phyloP scores from a whole-genome alignment of 805 yeast genomes.

The Yamadazyma takamatsuzukensis region DNA sequence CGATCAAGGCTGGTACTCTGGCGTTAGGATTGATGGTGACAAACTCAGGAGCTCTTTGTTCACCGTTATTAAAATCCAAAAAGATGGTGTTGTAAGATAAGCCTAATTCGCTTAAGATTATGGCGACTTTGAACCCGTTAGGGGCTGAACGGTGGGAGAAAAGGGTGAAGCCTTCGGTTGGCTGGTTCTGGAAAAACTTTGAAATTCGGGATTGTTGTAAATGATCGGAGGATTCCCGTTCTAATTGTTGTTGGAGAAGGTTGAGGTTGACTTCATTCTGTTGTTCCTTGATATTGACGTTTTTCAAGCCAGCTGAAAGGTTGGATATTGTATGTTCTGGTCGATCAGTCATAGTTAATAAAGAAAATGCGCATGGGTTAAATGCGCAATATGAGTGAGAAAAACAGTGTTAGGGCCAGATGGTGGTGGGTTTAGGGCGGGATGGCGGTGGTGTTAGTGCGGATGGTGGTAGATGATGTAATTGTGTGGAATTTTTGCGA shows the following conservation, averaged over 20 bases:
- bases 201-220: slow-evolving; percentile 57
- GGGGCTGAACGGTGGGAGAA: slow-evolving; percentile 88
- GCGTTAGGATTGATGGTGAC: slow-evolving; percentile 95
- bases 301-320: slow-evolving; percentile 44
- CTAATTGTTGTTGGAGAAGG: slow-evolving; percentile 42
- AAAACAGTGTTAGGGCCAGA: too few species aligned
- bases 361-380: too few species aligned
- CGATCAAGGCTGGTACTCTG: slow-evolving; percentile 90
- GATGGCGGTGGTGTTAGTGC: too few species aligned
- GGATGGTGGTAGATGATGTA: too few species aligned
- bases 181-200: slow-evolving; percentile 70
- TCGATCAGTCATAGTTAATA: too few species aligned
- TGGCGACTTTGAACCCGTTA: slow-evolving; percentile 94
- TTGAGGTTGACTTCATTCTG: slow-evolving; percentile 39
- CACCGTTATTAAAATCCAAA: slow-evolving; percentile 82
- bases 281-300: slow-evolving; percentile 39
- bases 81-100: slow-evolving; percentile 76
- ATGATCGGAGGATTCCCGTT: slow-evolving; percentile 35
- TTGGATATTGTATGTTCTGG: slow-evolving; percentile 45
- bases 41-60: slow-evolving; percentile 91
- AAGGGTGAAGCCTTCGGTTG: slow-evolving; percentile 77
- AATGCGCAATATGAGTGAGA: too few species aligned
- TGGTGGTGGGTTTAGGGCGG: too few species aligned
- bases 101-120: slow-evolving; percentile 78
- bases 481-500: too few species aligned